Percentiles rank a stretch among this genome's conserved stretches.
Conservation (phyloP, 768 basidiomycete genomes). For the Rhodotorula kratochvilovae region DNA sequence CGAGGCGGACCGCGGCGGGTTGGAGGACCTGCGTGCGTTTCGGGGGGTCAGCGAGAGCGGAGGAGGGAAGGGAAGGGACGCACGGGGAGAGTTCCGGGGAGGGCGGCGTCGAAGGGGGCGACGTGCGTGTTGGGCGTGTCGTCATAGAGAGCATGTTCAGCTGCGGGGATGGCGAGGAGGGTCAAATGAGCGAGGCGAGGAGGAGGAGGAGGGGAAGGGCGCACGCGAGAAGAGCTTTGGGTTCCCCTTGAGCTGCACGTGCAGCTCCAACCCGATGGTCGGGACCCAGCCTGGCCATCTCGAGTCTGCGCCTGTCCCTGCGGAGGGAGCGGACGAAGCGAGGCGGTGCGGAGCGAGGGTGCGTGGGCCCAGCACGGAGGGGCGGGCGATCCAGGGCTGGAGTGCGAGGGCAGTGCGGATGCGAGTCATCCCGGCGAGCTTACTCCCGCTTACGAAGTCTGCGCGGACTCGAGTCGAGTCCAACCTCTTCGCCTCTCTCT, state of each 20-base stretch:
- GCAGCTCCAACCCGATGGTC: conserved; percentile 89
- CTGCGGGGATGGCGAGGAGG: conserved; percentile 44
- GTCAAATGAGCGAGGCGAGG: neutral
- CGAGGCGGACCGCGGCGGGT: conserved; percentile 60
- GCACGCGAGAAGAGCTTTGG: conserved; percentile 79
- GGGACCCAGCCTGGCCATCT: conserved; percentile 66
- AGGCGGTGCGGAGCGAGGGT: neutral
- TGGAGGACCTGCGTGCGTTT: conserved; percentile 40
- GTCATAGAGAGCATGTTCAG: conserved; percentile 52
- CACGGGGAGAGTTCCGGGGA: conserved; percentile 89
- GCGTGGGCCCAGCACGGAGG: neutral
- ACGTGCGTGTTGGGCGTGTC: conserved; percentile 69
- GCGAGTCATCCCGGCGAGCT: neutral
- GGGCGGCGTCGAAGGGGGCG: conserved; percentile 75
- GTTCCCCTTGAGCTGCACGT: conserved; percentile 84
- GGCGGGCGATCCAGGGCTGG: neutral
- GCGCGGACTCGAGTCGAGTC: neutral
- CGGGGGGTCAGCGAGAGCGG: conserved; percentile 51
- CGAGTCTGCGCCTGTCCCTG: neutral
- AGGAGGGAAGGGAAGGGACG: conserved; percentile 43
- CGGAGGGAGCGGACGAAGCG: neutral
- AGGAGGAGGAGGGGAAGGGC: conserved; percentile 43
- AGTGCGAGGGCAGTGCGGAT: neutral
- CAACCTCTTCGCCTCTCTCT: neutral
- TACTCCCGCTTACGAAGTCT: too few relatives aligned